A percentile compares a stretch with the other conserved stretches of the same genome.
Conservation (phyloP, 2,329 filamentous ascomycete genomes). For the Akanthomyces uredinophilus region DNA sequence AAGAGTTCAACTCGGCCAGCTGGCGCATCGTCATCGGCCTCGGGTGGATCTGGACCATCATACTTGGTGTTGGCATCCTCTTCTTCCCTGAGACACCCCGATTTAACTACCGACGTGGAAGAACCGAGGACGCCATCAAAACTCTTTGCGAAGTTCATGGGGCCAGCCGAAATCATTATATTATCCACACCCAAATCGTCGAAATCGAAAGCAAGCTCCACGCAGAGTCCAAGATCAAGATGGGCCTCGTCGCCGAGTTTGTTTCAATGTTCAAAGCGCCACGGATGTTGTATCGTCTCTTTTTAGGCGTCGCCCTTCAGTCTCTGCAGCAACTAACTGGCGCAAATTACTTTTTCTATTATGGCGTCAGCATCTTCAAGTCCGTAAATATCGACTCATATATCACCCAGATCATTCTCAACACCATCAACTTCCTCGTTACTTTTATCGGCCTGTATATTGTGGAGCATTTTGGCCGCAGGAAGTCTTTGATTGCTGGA, state of each 20-base stretch:
- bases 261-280: constrained; percentile 60
- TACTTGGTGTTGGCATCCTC: constrained; percentile 45
- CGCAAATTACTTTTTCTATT: constrained; percentile 64
- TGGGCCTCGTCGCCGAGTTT: constrained; percentile 41
- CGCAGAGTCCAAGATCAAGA: constrained; percentile 38
- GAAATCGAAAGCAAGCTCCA: constrained; percentile 51
- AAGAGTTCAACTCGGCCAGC: constrained; percentile 39
- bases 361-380: constrained; percentile 48
- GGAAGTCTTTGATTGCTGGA: constrained; percentile 58
- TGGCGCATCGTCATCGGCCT: constrained; percentile 58
- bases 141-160: constrained; percentile 47
- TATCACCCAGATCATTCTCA: constrained; percentile 62
- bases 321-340: constrained; percentile 60
- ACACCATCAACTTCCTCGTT: constrained; percentile 61
- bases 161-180: constrained; percentile 36
- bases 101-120: constrained; percentile 44
- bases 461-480: constrained; percentile 62
- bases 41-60: constrained; percentile 45
- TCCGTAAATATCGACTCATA: constrained; percentile 52
- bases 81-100: constrained; percentile 49
- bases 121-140: constrained; percentile 39
- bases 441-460: constrained; percentile 66
- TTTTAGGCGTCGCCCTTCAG: constrained; percentile 56
- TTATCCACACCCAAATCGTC: constrained; percentile 43
- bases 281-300: constrained; percentile 57